These are phyloP conservation scores for Triangularia verruculosa DNA, from an alignment of 2,329 filamentous ascomycete genomes.

Conservation along the genomic window DNA sequence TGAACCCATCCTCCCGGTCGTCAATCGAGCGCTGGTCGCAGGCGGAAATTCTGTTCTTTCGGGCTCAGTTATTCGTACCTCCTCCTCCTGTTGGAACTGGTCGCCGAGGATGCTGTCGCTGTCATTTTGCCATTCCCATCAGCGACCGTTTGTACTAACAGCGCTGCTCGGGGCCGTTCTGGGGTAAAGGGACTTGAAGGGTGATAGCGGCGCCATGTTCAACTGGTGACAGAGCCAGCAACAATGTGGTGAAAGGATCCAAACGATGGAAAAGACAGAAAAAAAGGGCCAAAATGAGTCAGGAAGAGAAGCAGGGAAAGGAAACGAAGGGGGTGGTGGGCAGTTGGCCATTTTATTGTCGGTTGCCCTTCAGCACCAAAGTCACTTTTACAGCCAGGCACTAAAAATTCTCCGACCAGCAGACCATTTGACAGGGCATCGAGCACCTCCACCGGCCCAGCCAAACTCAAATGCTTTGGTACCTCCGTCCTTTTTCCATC, in stretches of 20 bases:
- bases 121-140: not conserved
- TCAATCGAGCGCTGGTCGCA: slow-evolving; percentile 6
- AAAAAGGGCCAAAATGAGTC: slow-evolving; percentile 10
- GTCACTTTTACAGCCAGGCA: slow-evolving; percentile 31
- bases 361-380: slow-evolving; percentile 27
- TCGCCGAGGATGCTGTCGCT: not conserved
- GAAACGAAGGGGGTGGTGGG: slow-evolving; percentile 24
- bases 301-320: slow-evolving; percentile 18
- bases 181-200: slow-evolving; percentile 21
- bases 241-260: slow-evolving; percentile 6
- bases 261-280: slow-evolving; percentile 8
- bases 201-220: slow-evolving; percentile 10
- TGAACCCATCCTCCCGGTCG: slow-evolving; percentile 20
- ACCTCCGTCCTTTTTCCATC: not conserved
- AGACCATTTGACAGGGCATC: slow-evolving; percentile 25
- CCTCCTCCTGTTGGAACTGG: not conserved
- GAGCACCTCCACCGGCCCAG: slow-evolving; percentile 20
- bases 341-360: slow-evolving; percentile 30
- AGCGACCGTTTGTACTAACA: slow-evolving; percentile 24
- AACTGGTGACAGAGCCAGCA: slow-evolving; percentile 19
- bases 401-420: slow-evolving; percentile 29
- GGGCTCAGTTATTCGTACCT: not conserved
- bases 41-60: not conserved
- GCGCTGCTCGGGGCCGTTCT: slow-evolving; percentile 15
- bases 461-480: slow-evolving; percentile 23